These are phyloP conservation scores for Larix sibirica DNA, from an alignment of 83 land plant genomes.

Conservation along the genomic window DNA sequence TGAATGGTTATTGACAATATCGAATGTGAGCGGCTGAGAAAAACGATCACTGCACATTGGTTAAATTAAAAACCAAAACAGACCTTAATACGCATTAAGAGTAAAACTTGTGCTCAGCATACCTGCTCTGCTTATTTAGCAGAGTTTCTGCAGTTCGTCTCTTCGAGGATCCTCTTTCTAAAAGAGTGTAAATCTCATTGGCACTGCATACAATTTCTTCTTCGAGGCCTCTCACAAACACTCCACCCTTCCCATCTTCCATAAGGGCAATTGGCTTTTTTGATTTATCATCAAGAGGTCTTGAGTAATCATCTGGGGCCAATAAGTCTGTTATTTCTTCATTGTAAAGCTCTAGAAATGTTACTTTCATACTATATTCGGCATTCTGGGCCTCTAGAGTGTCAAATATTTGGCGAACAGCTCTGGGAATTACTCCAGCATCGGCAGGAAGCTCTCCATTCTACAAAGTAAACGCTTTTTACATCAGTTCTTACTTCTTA, in stretches of 20 bases:
- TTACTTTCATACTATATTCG: slow-evolving; percentile 96
- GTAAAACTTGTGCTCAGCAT: neutral
- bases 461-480: slow-evolving; percentile 24
- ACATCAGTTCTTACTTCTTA: neutral
- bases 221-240: slow-evolving; percentile 95
- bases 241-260: slow-evolving; percentile 99
- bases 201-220: slow-evolving; percentile 94
- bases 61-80: neutral
- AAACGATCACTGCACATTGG: neutral
- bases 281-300: slow-evolving; percentile 74
- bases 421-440: slow-evolving; percentile 97
- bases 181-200: slow-evolving; percentile 83
- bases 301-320: slow-evolving; percentile 82
- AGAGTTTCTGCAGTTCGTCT: slow-evolving; percentile 96
- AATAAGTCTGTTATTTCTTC: slow-evolving; percentile 96
- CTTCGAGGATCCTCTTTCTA: slow-evolving; percentile 92
- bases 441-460: slow-evolving; percentile 90
- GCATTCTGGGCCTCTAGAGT: slow-evolving; percentile 87
- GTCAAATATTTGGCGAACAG: slow-evolving; percentile 87
- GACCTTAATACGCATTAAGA: neutral
- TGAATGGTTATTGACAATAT: slow-evolving; percentile 96
- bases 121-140: slow-evolving; percentile 94
- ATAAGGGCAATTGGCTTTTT: slow-evolving; percentile 93
- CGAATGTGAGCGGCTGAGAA: slow-evolving; percentile 88
- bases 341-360: slow-evolving; percentile 94